Evolutionary conservation across 2,329 filamentous ascomycete species (phyloP).

Genomic region (Pyrenochaeta sp.): DNA sequence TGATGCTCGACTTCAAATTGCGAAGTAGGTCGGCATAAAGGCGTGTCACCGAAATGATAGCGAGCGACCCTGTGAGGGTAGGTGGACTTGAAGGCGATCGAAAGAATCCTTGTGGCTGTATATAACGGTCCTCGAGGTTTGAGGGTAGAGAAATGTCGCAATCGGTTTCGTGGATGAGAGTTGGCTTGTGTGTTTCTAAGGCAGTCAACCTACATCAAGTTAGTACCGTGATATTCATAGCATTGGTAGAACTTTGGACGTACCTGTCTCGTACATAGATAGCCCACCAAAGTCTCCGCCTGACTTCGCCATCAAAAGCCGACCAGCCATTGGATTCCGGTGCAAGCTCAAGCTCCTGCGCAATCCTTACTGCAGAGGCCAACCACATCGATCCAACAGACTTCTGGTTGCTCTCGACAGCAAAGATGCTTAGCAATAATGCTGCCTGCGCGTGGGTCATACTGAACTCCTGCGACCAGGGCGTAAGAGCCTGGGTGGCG

Average conservation of each 20-base stretch:
- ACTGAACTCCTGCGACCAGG: slow-evolving; percentile 80
- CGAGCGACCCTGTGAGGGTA: slow-evolving; percentile 73
- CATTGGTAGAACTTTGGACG: slow-evolving; percentile 18
- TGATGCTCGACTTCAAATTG: slow-evolving; percentile 68
- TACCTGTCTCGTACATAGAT: slow-evolving; percentile 88
- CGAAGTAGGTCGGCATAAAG: slow-evolving; percentile 77
- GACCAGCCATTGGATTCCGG: slow-evolving; percentile 76
- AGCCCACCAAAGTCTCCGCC: slow-evolving; percentile 90
- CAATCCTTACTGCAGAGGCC: slow-evolving; percentile 77
- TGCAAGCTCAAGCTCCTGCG: slow-evolving; percentile 85
- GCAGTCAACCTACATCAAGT: slow-evolving; percentile 67
- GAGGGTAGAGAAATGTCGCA: slow-evolving; percentile 84
- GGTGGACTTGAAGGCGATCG: slow-evolving; percentile 49
- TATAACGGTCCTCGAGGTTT: slow-evolving; percentile 80
- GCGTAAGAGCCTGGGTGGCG: slow-evolving; percentile 74
- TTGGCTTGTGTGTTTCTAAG: slow-evolving; percentile 80
- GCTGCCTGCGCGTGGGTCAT: slow-evolving; percentile 78
- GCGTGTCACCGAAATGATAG: slow-evolving; percentile 81
- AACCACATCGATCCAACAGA: slow-evolving; percentile 88
- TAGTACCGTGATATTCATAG: slow-evolving; percentile 20
- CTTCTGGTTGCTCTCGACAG: slow-evolving; percentile 85
- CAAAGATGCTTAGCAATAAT: slow-evolving; percentile 77
- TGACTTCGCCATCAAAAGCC: slow-evolving; percentile 82
- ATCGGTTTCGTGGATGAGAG: slow-evolving; percentile 85
- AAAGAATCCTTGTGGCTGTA: slow-evolving; percentile 61